Conservation (phyloP, 495 filamentous ascomycete genomes). For the Daldinia vernicosa region DNA sequence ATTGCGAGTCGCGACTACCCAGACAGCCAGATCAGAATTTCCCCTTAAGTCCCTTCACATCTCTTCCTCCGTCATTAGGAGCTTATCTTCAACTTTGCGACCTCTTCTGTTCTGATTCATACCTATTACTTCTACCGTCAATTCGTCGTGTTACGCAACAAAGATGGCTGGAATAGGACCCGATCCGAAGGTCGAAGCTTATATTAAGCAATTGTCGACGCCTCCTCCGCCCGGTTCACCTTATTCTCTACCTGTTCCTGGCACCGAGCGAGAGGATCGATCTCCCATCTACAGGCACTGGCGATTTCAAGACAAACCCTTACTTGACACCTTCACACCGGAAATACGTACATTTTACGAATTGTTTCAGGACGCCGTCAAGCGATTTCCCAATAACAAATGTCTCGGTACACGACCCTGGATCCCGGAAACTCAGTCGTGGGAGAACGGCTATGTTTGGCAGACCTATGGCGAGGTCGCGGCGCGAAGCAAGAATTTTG, state of each 20-base stretch:
- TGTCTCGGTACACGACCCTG: slow-evolving; percentile 87
- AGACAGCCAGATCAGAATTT: background rate
- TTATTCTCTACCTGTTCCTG: slow-evolving; percentile 74
- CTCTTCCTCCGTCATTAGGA: background rate
- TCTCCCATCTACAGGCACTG: slow-evolving; percentile 85
- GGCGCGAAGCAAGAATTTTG: slow-evolving; percentile 81
- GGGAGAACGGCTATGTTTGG: slow-evolving; percentile 80
- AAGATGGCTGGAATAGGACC: slow-evolving; percentile 36
- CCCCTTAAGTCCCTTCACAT: slow-evolving; percentile 7
- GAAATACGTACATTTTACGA: slow-evolving; percentile 78
- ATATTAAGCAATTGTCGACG: slow-evolving; percentile 55
- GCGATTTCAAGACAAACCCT: slow-evolving; percentile 71
- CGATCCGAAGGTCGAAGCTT: slow-evolving; percentile 45
- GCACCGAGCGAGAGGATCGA: slow-evolving; percentile 75
- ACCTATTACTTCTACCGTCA: background rate
- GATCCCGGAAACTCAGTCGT: slow-evolving; percentile 77
- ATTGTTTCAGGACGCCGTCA: slow-evolving; percentile 75
- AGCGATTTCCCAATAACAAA: slow-evolving; percentile 62
- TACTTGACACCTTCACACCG: slow-evolving; percentile 79
- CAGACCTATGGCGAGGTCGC: slow-evolving; percentile 83
- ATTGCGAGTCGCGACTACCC: too few relatives aligned
- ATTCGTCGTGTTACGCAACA: slow-evolving; percentile 1
- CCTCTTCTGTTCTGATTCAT: background rate
- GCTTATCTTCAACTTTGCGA: background rate
- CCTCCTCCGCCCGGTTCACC: slow-evolving; percentile 69